Evolutionary conservation across 495 filamentous ascomycete species (phyloP).

Genomic region (Neurospora pannonica): DNA sequence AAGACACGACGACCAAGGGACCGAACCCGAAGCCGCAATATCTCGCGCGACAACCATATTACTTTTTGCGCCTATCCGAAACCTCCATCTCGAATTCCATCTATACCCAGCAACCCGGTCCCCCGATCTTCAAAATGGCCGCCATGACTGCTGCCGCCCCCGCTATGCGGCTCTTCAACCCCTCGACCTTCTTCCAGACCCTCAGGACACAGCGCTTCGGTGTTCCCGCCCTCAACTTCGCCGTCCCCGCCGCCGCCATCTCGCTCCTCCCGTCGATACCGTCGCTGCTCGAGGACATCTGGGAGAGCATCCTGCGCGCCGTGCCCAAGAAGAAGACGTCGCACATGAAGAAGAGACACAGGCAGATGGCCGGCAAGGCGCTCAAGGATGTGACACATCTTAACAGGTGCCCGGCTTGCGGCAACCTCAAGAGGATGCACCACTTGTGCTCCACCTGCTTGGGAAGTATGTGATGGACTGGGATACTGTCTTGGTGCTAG

Average conservation of each 20-base stretch:
- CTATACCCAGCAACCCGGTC: background rate
- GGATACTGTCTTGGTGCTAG: background rate
- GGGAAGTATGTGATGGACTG: constrained; percentile 22
- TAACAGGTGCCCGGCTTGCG: constrained; percentile 82
- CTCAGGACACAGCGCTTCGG: constrained; percentile 28
- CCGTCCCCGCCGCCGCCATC: constrained; percentile 46
- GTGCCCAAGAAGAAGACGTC: constrained; percentile 99
- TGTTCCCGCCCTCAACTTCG: constrained; percentile 38
- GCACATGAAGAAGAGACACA: constrained; percentile 86
- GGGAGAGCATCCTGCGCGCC: constrained; percentile 84
- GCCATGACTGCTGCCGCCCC: constrained; percentile 15
- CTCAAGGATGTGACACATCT: constrained; percentile 80
- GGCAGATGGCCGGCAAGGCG: constrained; percentile 89
- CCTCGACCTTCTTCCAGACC: constrained; percentile 27
- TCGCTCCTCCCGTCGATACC: constrained; percentile 42
- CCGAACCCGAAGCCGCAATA: background rate
- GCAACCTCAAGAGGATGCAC: constrained; percentile 78
- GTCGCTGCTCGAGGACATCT: constrained; percentile 61
- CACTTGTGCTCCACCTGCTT: constrained; percentile 72
- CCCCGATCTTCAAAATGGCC: constrained; percentile 19
- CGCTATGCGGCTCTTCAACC: constrained; percentile 29
- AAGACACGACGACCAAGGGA: background rate
- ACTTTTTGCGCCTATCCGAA: background rate
- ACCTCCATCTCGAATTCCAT: background rate
- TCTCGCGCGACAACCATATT: background rate